These are phyloP conservation scores for Pezicula neosporulosa DNA, from an alignment of 2,329 filamentous ascomycete species.

Conservation along the genomic window DNA sequence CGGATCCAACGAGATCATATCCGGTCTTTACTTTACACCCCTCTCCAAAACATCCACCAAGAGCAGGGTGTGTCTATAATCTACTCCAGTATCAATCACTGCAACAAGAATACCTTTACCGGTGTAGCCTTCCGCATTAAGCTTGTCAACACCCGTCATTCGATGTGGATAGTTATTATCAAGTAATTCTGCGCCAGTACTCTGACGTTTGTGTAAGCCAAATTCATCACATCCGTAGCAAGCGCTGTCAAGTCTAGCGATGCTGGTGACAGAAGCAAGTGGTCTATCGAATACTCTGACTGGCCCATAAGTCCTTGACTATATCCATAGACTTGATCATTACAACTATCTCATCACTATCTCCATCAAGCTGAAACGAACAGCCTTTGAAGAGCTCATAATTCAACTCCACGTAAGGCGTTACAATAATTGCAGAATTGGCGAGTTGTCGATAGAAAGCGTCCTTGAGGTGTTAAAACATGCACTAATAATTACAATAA, in stretches of 20 bases:
- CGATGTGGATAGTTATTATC: not conserved
- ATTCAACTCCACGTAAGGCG: not conserved
- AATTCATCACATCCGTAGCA: not conserved
- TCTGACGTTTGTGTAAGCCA: not conserved
- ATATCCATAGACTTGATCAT: not conserved
- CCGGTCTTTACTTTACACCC: not conserved
- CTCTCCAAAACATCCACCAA: slow-evolving; percentile 1
- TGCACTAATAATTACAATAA: not conserved
- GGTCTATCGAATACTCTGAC: not conserved
- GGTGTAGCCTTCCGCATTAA: slow-evolving; percentile 37
- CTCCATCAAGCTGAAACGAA: not conserved
- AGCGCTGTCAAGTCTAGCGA: not conserved
- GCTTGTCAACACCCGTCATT: slow-evolving; percentile 25
- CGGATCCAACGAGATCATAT: not conserved
- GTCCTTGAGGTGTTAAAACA: not conserved
- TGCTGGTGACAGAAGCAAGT: not conserved
- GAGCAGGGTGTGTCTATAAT: slow-evolving; percentile 1
- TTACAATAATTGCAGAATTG: not conserved
- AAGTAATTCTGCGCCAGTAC: not conserved
- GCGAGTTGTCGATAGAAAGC: not conserved
- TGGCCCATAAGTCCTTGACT: not conserved
- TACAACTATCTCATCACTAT: not conserved
- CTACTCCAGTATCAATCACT: slow-evolving; percentile 27
- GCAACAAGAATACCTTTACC: slow-evolving; percentile 39
- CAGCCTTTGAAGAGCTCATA: not conserved